Conservation (phyloP, 352 stramenopile genomes). For the Blastocystis sp. region DNA sequence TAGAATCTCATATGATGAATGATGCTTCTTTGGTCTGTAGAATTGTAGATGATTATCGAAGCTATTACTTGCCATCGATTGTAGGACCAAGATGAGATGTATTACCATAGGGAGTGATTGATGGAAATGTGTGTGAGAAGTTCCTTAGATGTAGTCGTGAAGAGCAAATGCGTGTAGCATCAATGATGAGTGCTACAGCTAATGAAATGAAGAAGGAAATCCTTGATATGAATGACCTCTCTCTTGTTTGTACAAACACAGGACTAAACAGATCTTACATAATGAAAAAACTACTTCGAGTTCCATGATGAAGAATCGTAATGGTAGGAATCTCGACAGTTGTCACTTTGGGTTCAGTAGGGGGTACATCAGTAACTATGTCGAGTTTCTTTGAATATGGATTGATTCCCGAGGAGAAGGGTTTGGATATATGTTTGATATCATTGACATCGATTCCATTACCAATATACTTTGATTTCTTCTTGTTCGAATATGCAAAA, state of each 20-base stretch:
- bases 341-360: neutral
- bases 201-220: neutral
- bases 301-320: neutral
- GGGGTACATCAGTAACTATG: neutral
- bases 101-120: constrained; percentile 10
- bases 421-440: constrained; percentile 37
- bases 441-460: constrained; percentile 39
- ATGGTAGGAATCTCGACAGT: constrained; percentile 1
- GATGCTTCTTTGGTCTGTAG: neutral
- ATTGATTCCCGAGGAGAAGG: constrained; percentile 23
- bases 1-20: constrained; percentile 43
- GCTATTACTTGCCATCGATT: neutral
- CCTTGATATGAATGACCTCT: neutral
- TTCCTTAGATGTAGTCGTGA: neutral
- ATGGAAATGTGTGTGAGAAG: constrained; percentile 20
- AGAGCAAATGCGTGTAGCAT: constrained; percentile 4
- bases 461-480: neutral
- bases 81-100: neutral
- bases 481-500: constrained; percentile 26
- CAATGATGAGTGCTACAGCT: neutral
- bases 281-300: constrained; percentile 46
- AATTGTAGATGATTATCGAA: constrained; percentile 38
- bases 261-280: neutral
- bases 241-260: neutral
- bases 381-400: constrained; percentile 43